phyloP scores from a whole-genome alignment of 2,329 filamentous ascomycete genomes.

The Ceratocystis huliohia region DNA sequence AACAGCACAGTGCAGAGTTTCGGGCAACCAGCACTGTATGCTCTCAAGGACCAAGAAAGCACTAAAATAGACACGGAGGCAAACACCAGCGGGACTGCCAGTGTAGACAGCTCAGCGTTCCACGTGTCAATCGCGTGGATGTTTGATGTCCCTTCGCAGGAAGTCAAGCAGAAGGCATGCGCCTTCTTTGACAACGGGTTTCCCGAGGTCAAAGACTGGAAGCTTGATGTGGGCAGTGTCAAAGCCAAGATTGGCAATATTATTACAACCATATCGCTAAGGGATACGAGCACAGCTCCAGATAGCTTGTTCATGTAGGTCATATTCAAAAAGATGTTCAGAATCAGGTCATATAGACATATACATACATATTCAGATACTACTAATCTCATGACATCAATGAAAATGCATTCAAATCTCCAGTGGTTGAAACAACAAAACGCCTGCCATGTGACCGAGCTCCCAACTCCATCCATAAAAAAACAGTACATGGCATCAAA shows the following conservation, averaged over 20 bases:
- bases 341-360: background rate
- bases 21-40: constrained; percentile 61
- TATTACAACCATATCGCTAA: constrained; percentile 40
- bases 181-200: constrained; percentile 22
- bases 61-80: background rate
- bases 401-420: background rate
- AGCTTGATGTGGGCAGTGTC: constrained; percentile 45
- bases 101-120: constrained; percentile 42
- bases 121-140: constrained; percentile 89
- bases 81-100: constrained; percentile 11
- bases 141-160: constrained; percentile 35
- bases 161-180: constrained; percentile 30
- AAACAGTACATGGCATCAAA: background rate
- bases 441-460: background rate
- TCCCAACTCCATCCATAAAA: background rate
- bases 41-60: constrained; percentile 24
- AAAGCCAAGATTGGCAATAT: constrained; percentile 67
- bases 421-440: constrained; percentile 2
- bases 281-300: background rate
- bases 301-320: background rate
- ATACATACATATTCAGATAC: background rate
- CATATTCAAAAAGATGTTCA: too few species aligned
- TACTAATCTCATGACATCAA: background rate
- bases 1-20: constrained; percentile 50
- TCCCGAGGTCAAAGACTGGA: constrained; percentile 31